A percentile compares a stretch with the other conserved stretches of the same genome.
Conservation (phyloP, 73 alveolate genomes). For the Paraurostyla sp. region DNA sequence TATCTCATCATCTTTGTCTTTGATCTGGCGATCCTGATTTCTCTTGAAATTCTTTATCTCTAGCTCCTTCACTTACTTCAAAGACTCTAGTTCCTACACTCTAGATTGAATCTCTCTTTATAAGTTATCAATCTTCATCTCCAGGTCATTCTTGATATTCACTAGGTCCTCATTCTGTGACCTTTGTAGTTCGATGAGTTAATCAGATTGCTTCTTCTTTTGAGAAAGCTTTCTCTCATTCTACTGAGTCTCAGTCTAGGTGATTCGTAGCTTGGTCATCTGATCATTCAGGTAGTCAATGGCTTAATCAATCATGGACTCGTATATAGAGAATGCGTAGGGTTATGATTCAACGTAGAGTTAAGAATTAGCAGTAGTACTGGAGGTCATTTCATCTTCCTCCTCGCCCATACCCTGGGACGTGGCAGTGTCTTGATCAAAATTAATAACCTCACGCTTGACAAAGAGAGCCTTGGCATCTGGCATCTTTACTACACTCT, state of each 20-base stretch:
- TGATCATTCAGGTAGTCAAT: not conserved
- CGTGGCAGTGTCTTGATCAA: not conserved
- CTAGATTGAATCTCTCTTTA: slow-evolving; percentile 30
- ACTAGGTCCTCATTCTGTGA: slow-evolving; percentile 8
- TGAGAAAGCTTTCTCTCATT: not conserved
- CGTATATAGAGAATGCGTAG: not conserved
- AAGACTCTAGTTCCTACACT: slow-evolving; percentile 10
- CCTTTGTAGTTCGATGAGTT: slow-evolving; percentile 23
- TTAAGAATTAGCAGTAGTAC: not conserved
- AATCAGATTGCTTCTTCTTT: slow-evolving; percentile 28
- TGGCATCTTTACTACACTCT: slow-evolving; percentile 15
- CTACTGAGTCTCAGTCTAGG: not conserved
- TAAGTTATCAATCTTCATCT: slow-evolving; percentile 35
- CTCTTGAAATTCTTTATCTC: slow-evolving; percentile 15
- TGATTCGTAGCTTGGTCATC: not conserved
- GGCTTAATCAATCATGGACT: not conserved
- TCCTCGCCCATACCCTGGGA: not conserved
- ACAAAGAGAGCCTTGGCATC: not conserved
- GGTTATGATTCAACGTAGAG: not conserved
- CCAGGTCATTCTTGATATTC: slow-evolving; percentile 37
- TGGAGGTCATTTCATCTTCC: not conserved
- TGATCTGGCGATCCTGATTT: not conserved
- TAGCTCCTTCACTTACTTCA: slow-evolving; percentile 39
- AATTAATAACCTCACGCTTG: not conserved
- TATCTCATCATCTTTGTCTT: slow-evolving; percentile 50